These are phyloP conservation scores for Pistacia integerrima DNA, from an alignment of 345 rosid species.

Conservation along the genomic window DNA sequence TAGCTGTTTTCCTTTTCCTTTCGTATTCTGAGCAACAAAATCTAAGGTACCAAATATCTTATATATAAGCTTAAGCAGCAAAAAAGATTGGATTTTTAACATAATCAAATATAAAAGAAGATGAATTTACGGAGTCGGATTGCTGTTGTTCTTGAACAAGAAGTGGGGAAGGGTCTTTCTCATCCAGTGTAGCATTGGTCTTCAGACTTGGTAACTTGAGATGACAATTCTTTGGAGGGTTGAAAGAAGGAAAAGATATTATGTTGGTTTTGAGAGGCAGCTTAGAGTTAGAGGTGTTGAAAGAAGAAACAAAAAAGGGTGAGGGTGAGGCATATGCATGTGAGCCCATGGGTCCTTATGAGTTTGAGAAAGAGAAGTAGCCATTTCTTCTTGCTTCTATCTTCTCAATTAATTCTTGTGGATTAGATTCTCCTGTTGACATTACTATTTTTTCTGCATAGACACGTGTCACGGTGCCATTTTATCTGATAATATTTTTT, in stretches of 20 bases:
- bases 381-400: background rate
- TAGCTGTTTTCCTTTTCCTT: background rate
- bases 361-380: background rate
- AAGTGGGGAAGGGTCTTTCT: conserved; percentile 34
- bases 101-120: background rate
- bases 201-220: conserved; percentile 21
- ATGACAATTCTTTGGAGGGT: background rate
- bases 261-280: conserved; percentile 14
- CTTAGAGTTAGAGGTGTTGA: conserved; percentile 14
- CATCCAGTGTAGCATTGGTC: conserved; percentile 48
- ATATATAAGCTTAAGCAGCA: too few species aligned
- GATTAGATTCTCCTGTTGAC: background rate
- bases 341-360: conserved; percentile 25
- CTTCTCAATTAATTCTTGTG: conserved; percentile 10
- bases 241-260: conserved; percentile 1
- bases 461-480: too few species aligned
- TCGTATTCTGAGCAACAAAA: background rate
- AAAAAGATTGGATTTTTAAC: too few species aligned
- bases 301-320: conserved; percentile 10
- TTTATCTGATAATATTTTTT: too few species aligned
- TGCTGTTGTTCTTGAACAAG: conserved; percentile 27
- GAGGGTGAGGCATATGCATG: conserved; percentile 21
- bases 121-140: conserved; percentile 28
- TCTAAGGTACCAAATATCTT: background rate
- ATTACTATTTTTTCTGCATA: too few species aligned